Evolutionary conservation across 139 green algal species (phyloP).

Genomic region (Eudorina sp.): DNA sequence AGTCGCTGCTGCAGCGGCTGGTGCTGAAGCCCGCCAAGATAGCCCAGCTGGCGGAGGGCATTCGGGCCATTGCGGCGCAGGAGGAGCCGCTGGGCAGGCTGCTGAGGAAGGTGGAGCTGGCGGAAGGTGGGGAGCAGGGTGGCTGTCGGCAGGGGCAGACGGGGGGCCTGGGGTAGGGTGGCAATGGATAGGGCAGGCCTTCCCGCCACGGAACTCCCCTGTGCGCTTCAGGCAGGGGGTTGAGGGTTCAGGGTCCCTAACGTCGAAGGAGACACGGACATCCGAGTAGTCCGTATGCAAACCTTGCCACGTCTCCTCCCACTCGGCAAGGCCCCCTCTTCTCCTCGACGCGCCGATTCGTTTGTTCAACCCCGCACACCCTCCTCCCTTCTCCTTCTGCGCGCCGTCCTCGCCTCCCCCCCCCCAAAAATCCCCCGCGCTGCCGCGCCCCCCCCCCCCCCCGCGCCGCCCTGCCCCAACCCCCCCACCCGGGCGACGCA

Average conservation of each 20-base stretch:
- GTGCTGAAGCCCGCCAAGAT: slow-evolving; percentile 95
- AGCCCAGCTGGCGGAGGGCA: slow-evolving; percentile 88
- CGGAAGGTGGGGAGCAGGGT: slow-evolving; percentile 75
- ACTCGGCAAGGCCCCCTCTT: too few relatives aligned
- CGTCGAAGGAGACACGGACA: too few relatives aligned
- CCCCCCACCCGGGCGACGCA: neutral
- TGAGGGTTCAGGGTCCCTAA: too few relatives aligned
- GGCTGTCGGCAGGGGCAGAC: neutral
- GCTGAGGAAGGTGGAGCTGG: slow-evolving; percentile 84
- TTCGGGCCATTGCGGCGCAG: slow-evolving; percentile 86
- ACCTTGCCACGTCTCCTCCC: too few relatives aligned
- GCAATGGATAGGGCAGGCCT: too few relatives aligned
- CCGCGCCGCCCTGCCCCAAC: too few relatives aligned
- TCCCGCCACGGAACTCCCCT: too few relatives aligned
- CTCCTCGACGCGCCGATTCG: too few relatives aligned
- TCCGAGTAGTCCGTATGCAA: too few relatives aligned
- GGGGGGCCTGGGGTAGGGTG: neutral
- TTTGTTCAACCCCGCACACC: neutral
- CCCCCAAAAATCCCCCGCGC: too few relatives aligned
- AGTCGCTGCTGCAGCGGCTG: slow-evolving; percentile 93
- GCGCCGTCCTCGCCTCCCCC: neutral
- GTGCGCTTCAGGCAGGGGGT: too few relatives aligned
- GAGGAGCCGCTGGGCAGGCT: slow-evolving; percentile 87
- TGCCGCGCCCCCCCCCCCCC: neutral
- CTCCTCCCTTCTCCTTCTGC: neutral